Evolutionary conservation across 768 basidiomycete species (phyloP).

Genomic region (Termitomyces sp.): DNA sequence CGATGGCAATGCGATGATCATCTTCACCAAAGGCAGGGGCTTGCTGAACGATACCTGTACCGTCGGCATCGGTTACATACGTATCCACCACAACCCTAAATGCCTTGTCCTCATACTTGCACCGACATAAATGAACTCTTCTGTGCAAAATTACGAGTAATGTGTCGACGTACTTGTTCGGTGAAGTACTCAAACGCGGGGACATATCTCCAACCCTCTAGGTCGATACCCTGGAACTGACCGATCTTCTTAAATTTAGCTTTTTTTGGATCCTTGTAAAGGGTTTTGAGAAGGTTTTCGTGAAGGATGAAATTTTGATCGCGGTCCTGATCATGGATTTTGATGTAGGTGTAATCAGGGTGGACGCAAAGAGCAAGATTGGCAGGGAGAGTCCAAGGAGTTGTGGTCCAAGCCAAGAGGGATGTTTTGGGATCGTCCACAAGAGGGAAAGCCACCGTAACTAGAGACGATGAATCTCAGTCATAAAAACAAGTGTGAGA

Average conservation of each 20-base stretch:
- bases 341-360: constrained; percentile 93
- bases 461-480: constrained; percentile 27
- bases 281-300: constrained; percentile 76
- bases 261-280: constrained; percentile 97
- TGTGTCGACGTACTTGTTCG: constrained; percentile 56
- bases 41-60: constrained; percentile 98
- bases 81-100: constrained; percentile 87
- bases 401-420: constrained; percentile 96
- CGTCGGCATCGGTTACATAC: constrained; percentile 90
- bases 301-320: constrained; percentile 89
- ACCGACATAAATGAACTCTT: background rate
- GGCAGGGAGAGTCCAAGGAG: constrained; percentile 96
- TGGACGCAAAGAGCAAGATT: constrained; percentile 95
- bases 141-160: background rate
- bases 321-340: constrained; percentile 87
- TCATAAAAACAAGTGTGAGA: background rate
- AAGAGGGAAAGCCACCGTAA: constrained; percentile 89
- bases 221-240: constrained; percentile 82
- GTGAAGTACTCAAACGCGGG: constrained; percentile 97
- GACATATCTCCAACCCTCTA: constrained; percentile 94
- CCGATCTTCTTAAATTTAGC: constrained; percentile 92
- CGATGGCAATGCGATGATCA: constrained; percentile 90
- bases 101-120: constrained; percentile 83
- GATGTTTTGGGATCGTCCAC: constrained; percentile 90
- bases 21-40: constrained; percentile 98